Evolutionary conservation across 768 basidiomycete genomes (phyloP).

Genomic region (Trichaptum fuscoviolaceum): DNA sequence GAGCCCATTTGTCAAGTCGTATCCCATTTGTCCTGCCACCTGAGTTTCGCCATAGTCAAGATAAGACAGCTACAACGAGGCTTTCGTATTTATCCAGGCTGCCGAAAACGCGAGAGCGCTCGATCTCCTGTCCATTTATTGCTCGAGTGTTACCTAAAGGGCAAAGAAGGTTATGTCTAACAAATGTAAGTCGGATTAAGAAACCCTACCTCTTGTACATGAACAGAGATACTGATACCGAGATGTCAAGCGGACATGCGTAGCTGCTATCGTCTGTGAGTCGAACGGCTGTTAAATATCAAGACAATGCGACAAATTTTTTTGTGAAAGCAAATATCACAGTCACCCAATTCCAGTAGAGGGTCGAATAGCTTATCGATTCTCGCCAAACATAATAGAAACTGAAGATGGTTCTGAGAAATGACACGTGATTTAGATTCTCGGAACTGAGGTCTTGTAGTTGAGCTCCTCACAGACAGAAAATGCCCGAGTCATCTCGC

Average conservation of each 20-base stretch:
- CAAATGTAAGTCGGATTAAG: background rate
- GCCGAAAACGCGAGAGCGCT: background rate
- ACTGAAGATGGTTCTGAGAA: background rate
- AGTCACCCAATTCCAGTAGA: too few species aligned
- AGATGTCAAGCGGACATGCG: too few species aligned
- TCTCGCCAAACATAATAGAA: background rate
- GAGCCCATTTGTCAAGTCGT: background rate
- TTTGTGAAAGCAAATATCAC: too few species aligned
- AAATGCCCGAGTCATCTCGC: too few species aligned
- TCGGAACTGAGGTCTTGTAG: too few species aligned
- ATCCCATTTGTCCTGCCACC: background rate
- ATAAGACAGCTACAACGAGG: background rate
- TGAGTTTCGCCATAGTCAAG: background rate
- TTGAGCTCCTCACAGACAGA: too few species aligned
- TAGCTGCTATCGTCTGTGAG: too few species aligned
- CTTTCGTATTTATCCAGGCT: background rate
- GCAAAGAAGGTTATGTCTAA: background rate
- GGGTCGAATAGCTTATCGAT: too few species aligned
- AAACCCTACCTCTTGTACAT: background rate
- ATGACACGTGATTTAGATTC: too few species aligned
- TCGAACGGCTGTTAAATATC: too few species aligned
- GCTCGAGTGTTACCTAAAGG: background rate
- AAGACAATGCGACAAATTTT: too few species aligned
- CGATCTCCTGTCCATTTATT: background rate
- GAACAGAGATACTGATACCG: background rate